These are phyloP conservation scores for Pythium sp. DNA, from an alignment of 352 stramenopile genomes.

Conservation along the genomic window DNA sequence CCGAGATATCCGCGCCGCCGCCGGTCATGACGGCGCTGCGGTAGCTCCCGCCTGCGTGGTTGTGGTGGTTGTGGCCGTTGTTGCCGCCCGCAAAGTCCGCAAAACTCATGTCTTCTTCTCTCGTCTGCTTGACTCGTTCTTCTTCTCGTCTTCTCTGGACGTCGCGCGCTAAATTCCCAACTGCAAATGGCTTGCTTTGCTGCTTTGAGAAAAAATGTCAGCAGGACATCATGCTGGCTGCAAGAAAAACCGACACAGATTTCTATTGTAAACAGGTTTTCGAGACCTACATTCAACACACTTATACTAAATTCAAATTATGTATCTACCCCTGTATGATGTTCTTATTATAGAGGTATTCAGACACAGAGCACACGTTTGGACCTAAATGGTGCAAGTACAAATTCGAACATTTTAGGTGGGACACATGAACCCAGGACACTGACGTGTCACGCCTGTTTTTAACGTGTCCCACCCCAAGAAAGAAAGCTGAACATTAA, in stretches of 20 bases:
- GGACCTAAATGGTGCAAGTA: background rate
- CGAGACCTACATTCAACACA: background rate
- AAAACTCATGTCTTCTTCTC: slow-evolving; percentile 46
- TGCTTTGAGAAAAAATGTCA: background rate
- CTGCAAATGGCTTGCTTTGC: background rate
- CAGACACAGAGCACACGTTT: background rate
- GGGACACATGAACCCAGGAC: background rate
- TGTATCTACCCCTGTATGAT: background rate
- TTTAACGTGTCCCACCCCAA: background rate
- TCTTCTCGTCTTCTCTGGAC: background rate
- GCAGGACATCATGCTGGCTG: background rate
- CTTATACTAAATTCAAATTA: background rate
- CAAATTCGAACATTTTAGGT: background rate
- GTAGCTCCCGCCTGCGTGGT: slow-evolving; percentile 11
- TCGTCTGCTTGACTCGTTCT: background rate
- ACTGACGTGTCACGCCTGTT: background rate
- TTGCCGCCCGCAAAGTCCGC: slow-evolving; percentile 48
- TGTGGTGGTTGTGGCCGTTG: background rate
- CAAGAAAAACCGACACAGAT: background rate
- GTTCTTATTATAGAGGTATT: background rate
- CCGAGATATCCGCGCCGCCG: slow-evolving; percentile 11
- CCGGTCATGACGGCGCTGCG: slow-evolving; percentile 13
- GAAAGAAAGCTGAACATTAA: background rate
- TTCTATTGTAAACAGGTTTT: background rate
- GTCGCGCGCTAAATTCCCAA: background rate